Base-by-base conservation (phyloP, 345 rosid genomes). In the Eucalyptus brandiana region DNA sequence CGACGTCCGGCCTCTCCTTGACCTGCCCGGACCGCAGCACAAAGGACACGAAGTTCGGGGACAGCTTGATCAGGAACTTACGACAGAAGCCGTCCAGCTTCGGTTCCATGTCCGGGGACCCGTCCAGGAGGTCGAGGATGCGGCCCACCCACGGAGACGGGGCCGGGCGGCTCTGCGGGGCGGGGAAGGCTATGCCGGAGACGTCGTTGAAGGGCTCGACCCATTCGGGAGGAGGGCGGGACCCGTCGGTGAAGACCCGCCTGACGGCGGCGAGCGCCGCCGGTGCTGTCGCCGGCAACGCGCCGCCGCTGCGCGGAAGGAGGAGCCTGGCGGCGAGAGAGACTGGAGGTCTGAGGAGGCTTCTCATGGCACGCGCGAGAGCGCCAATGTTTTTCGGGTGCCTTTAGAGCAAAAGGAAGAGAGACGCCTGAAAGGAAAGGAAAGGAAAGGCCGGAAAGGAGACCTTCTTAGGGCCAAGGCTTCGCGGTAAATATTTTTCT, bases 161-260 rank as follows among this genome's bases (percentile, higher is more conserved):
- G 42, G 92, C 86, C 34, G 93, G 92, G 92, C 90, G 92, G 92
- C 90, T 89, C 62, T 88, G 91, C 62, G 89, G 90, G 60, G 89
- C 87, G 80, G 93, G 92, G 88, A 92, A 92, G 88, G 93, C 95
- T 51, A 96, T 87, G 90, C 92, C 98, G 51, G 99, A 96, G 58
- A 95, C 92, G 89, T 97, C 97, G 90, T 62, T 87, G 87, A 96
- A 92, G 80, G 99, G 99, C 42, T 97, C 99, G 80, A 96, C 89
- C 99, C 98, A 97, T 92, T 97, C 98, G 53, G 98, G 97, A 89
- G 99, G 96, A 89, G 98, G 98, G 28, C 93, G 89, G 13, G 45
- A 40, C 47, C 12, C 45, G 83, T 21, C 28, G 47, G 47, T 76
- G 47, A 37, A 76, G 83, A 21, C 83, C 83, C 83, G 42, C 83